Base-by-base conservation (phyloP, 768 basidiomycete species). In the Leccinum arenicola region DNA sequence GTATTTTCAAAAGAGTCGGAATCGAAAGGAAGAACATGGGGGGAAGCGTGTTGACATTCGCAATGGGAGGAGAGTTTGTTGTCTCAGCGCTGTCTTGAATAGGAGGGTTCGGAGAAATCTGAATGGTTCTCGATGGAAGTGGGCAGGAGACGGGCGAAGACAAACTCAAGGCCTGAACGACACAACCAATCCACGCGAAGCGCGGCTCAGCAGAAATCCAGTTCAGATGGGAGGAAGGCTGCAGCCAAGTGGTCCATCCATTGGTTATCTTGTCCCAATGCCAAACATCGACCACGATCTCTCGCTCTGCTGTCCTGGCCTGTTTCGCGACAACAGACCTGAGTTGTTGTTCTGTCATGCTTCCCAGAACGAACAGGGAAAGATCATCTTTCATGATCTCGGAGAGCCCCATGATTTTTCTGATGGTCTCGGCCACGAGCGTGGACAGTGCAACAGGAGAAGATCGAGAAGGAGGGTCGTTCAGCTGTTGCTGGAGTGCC, bases 381-480 rank as follows among this genome's bases (percentile, higher is more conserved):
- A 91, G 76, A 64, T 91, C 89, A 29, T 80, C 74, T 67, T 84
- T 87, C 85, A 91, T 87, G n/a, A 75, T 70, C 45, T 87, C 83
- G 0, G 82, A 72, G 14, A 90, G 73, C 14, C 74, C 68, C 6
- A 90, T 64, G 48, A 84, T 79, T 3, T 75, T 73, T 60, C 75
- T 82, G 31, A 80, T 66, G 5, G 77, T 79, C 45, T 82, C 76
- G 2, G 80, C 66, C n/a, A 87, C 72, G 1, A 83, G 70, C 36
- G 68, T 64, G 8, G 88, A 82, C 5, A 86, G 75, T 10, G 72
- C 64, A 71, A 66, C 6, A 65, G 58, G 33, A 33, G 33, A 33
- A 33, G 33, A 33, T 12, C 33, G 33, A 33, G 33, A 1, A 33
- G 33, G 15, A 27, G 70, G 58, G 59, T 76, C 71, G 50, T 73